Evolutionary conservation across 78 protist species (phyloP), one percentile per base, ranked within the genome.

Genomic region (Dictyostelium purpureum): DNA sequence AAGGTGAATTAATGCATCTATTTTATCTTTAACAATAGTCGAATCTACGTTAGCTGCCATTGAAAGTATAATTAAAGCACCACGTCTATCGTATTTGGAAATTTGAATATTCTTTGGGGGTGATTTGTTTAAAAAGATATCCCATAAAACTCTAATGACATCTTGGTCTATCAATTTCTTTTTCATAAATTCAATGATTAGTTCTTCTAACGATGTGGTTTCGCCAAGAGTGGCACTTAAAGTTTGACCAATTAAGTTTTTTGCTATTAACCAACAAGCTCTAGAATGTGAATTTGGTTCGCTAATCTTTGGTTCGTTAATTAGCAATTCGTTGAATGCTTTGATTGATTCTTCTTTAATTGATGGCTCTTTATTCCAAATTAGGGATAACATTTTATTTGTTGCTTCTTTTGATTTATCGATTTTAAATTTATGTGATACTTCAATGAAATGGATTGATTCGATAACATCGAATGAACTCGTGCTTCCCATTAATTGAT

Each of bases 171-270:
- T 24, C 1, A 45, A n/a, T 0, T 40, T 42, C 28, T 71, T 43
- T 33, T 47, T 71, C 2, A n/a, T 14, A 12, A 80, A 18, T 10
- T 52, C 37, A 21, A 19, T n/a, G 1, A 96, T 63, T 38, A 96
- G 49, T 69, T 96, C 96, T 35, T 96, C 96, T 2, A 96, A 47
- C 16, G 91, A 92, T 5, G 96, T 92, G 18, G 88, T 69, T 31
- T 92, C 95, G 11, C 94, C 96, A 21, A 96, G 28, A 18, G 94
- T 76, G 6, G 87, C 79, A 2, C 54, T 70, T 37, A 19, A 47
- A 4, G 96, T 70, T 26, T 89, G 16, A 42, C 42, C 77, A 6
- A 63, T 51, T n/a, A 90, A 59, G 37, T 63, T 35, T 45, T 47
- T 82, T 7, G 88, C 78, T 24, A 73, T 75, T 4, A 35, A 31